These are phyloP conservation scores for Plantago major DNA, from an alignment of 257 asterid species.

Conservation along the genomic window DNA sequence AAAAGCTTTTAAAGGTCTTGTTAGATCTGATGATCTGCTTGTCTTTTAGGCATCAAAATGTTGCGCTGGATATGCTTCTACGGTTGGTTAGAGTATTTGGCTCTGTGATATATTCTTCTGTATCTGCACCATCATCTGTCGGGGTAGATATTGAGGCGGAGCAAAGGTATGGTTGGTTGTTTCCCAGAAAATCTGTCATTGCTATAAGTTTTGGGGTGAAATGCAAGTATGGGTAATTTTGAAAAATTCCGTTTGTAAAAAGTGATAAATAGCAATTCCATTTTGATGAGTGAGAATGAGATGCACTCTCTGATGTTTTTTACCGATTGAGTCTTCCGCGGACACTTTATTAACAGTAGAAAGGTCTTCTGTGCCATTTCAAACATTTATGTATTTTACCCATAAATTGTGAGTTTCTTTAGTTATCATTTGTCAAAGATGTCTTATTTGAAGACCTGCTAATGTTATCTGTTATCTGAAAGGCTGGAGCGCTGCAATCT, in stretches of 20 bases:
- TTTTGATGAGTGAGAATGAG: too few relatives aligned
- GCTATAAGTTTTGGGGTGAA: constrained; percentile 3
- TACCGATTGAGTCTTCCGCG: too few relatives aligned
- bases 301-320: too few relatives aligned
- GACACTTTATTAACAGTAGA: too few relatives aligned
- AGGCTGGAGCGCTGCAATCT: constrained; percentile 94
- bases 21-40: constrained; percentile 22
- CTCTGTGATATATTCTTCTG: constrained; percentile 70
- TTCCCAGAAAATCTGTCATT: constrained; percentile 1
- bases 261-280: too few relatives aligned
- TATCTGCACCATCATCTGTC: constrained; percentile 82
- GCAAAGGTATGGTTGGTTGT: constrained; percentile 53
- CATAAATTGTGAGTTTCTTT: too few relatives aligned
- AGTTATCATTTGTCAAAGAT: not conserved
- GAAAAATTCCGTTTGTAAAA: too few relatives aligned
- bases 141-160: constrained; percentile 99
- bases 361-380: too few relatives aligned
- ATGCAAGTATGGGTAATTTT: not conserved
- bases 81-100: constrained; percentile 94
- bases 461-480: constrained; percentile 19
- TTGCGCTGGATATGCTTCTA: constrained; percentile 77
- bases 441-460: constrained; percentile 21
- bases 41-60: constrained; percentile 73
- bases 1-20: constrained; percentile 18
- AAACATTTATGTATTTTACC: too few relatives aligned